Conservation (phyloP, 495 filamentous ascomycete species). For the Pyrenula massariospora region DNA sequence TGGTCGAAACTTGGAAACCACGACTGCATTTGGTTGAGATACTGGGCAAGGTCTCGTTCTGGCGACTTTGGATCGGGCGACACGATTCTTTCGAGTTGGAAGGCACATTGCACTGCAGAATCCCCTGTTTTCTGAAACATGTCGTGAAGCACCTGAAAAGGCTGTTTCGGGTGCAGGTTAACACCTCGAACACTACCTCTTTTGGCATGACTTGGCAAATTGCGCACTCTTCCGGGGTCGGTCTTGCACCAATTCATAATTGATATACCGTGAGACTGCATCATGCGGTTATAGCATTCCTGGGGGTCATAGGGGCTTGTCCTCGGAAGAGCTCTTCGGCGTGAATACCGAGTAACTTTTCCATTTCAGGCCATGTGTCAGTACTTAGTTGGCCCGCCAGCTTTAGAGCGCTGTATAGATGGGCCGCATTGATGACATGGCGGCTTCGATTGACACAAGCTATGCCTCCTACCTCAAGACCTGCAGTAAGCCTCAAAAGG, state of each 20-base stretch:
- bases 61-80: background rate
- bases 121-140: background rate
- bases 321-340: background rate
- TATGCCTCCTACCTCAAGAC: background rate
- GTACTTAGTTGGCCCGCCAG: background rate
- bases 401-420: background rate
- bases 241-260: too few species aligned
- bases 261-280: background rate
- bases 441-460: background rate
- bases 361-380: background rate
- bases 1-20: background rate
- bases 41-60: background rate
- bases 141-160: background rate
- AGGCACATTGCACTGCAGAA: background rate
- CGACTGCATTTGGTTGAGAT: background rate
- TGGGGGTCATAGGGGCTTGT: background rate
- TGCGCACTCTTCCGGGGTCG: too few species aligned
- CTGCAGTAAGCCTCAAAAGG: background rate
- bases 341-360: background rate
- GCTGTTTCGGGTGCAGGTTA: background rate
- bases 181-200: too few species aligned
- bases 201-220: too few species aligned
- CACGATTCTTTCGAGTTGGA: background rate
- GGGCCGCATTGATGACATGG: background rate
- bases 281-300: background rate